Evolutionary conservation across 352 stramenopile species (phyloP), one percentile per base, ranked within the genome.

Genomic region (Phytopythium aichiense): DNA sequence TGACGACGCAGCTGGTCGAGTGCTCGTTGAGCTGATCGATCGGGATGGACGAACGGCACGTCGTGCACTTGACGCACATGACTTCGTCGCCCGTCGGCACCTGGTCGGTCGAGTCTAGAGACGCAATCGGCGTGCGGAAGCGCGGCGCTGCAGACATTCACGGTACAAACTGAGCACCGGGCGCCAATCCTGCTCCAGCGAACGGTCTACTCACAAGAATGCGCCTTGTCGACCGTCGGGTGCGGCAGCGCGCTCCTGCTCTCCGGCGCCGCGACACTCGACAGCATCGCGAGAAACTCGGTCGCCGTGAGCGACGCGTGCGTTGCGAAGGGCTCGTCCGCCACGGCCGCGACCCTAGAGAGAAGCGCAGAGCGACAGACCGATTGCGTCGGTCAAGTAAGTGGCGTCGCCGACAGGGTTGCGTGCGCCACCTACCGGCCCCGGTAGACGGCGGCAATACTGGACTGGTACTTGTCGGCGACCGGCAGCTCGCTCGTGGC

Each of bases 41-140:
- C 1, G 72, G 38, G 0, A 92, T 66, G 38, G 76, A 61, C 20
- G 58, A 70, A 30, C 72, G 67, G 61, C 83, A 94, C 12, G 77
- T 89, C 42, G 78, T 94, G 69, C 86, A 92, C 60, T 92, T 92
- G 56, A 90, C 73, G 18, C 63, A 62, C 13, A 83, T 33, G 1
- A 45, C 53, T 16, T 66, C 60, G 18, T 49, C 38, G 30, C 16
- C 45, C 49, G 35, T 30, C 49, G 49, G 56, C 31, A 18, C 42
- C 30, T 49, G 64, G 12, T 60, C 56, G 7, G 16, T 30, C 18
- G 30, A 63, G 46, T 63, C 48, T 11, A 48, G 50, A 15, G 58
- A 56, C 15, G 45, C 38, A 15, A 57, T 5, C 13, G 58, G 58
- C 22, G 48, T 56, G 22, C 51, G 15, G 0, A 42, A 13, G 7